A percentile compares a stretch with the other conserved stretches of the same genome.
Evolutionary conservation across 2,329 filamentous ascomycete genomes (phyloP).

Genomic region (Thyridium curvatum): DNA sequence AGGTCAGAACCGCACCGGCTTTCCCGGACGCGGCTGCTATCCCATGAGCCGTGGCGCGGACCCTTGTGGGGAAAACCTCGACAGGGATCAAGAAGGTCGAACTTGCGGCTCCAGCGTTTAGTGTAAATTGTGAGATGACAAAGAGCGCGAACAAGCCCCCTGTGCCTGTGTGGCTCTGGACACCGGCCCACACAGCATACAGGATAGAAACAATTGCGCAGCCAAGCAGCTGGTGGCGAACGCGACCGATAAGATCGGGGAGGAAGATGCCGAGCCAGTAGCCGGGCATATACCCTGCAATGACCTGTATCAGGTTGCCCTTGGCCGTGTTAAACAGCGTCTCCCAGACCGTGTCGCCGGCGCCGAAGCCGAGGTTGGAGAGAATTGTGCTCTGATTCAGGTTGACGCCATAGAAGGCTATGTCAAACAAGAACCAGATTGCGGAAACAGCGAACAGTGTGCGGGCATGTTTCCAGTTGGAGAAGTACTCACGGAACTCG

Average conservation of each 20-base stretch:
- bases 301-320: constrained; percentile 57
- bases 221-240: constrained; percentile 49
- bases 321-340: constrained; percentile 54
- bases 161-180: constrained; percentile 30
- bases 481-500: constrained; percentile 6
- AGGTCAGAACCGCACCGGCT: constrained; percentile 46
- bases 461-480: not conserved
- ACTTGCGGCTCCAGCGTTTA: constrained; percentile 22
- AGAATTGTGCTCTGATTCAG: constrained; percentile 58
- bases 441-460: constrained; percentile 2
- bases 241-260: constrained; percentile 52
- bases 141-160: constrained; percentile 34
- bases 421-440: constrained; percentile 25
- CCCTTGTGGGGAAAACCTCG: constrained; percentile 36
- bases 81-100: constrained; percentile 48
- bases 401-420: constrained; percentile 46
- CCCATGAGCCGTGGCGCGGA: constrained; percentile 38
- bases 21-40: constrained; percentile 46
- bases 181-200: constrained; percentile 37
- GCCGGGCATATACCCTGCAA: constrained; percentile 57
- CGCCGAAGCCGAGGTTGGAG: constrained; percentile 50
- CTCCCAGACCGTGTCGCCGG: constrained; percentile 48
- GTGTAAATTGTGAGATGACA: constrained; percentile 41
- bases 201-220: constrained; percentile 37
- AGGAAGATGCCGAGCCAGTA: constrained; percentile 47